Percentiles rank a stretch among this genome's conserved stretches.
Evolutionary conservation across 2,329 filamentous ascomycete species (phyloP).

Genomic region (Hymenoscyphus linearis): DNA sequence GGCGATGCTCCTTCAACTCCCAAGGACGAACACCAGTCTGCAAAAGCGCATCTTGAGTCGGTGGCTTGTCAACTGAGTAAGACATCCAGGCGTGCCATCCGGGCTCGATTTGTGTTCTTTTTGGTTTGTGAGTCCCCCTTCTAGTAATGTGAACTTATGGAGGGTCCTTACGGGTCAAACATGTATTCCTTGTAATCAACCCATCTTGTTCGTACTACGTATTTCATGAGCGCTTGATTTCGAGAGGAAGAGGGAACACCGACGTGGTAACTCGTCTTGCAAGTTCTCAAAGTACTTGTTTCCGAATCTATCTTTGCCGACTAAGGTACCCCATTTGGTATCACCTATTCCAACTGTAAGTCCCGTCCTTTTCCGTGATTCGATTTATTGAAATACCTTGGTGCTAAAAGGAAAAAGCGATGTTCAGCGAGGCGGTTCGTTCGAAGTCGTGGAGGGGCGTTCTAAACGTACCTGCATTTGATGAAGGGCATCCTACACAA

Average conservation of each 20-base stretch:
- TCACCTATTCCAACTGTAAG: slow-evolving; percentile 58
- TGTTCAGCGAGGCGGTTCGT: slow-evolving; percentile 19
- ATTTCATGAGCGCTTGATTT: neutral
- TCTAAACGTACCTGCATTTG: slow-evolving; percentile 77
- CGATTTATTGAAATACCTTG: slow-evolving; percentile 22
- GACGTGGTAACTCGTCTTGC: slow-evolving; percentile 83
- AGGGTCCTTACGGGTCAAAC: slow-evolving; percentile 60
- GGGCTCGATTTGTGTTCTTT: slow-evolving; percentile 78
- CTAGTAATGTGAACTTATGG: neutral
- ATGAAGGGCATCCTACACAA: slow-evolving; percentile 72
- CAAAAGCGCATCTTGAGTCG: slow-evolving; percentile 68
- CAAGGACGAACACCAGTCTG: slow-evolving; percentile 63
- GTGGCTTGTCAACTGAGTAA: slow-evolving; percentile 85
- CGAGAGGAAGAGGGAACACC: slow-evolving; percentile 30
- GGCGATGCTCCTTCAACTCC: slow-evolving; percentile 67
- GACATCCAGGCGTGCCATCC: slow-evolving; percentile 99
- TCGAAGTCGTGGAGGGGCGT: slow-evolving; percentile 22
- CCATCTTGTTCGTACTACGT: slow-evolving; percentile 86
- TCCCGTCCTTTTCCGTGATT: neutral
- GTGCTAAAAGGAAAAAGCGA: slow-evolving; percentile 22
- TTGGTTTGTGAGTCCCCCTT: slow-evolving; percentile 10
- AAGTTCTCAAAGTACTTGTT: slow-evolving; percentile 98
- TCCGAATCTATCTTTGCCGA: slow-evolving; percentile 83
- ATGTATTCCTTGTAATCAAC: slow-evolving; percentile 92
- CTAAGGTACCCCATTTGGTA: slow-evolving; percentile 85